Percentiles rank a stretch among this genome's conserved stretches.
Conservation (phyloP, 75 land plant genomes). For the Chamaecyparis obtusa region DNA sequence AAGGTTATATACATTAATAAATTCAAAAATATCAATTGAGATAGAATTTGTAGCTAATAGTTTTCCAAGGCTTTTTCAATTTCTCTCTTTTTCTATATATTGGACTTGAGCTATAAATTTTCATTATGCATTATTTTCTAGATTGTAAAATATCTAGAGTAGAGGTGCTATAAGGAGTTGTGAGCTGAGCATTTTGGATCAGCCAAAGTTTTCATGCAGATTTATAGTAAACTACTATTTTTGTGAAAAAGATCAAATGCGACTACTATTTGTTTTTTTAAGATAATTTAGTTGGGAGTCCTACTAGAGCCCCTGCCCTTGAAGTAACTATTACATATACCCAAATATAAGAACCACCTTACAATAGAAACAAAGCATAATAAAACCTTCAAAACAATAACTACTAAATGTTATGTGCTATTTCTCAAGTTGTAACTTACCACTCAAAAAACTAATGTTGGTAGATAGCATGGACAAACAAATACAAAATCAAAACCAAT, state of each 20-base stretch:
- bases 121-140: slow-evolving; percentile 28
- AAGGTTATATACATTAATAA: slow-evolving; percentile 49
- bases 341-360: too few species aligned
- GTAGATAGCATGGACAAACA: too few species aligned
- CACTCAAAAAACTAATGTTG: too few species aligned
- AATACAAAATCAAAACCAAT: too few species aligned
- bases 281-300: too few species aligned
- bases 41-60: neutral
- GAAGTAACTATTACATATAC: neutral
- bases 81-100: neutral
- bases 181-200: slow-evolving; percentile 65
- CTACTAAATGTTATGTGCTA: too few species aligned
- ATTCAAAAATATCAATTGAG: neutral
- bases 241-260: slow-evolving; percentile 95
- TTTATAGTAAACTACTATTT: slow-evolving; percentile 71
- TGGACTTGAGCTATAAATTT: neutral
- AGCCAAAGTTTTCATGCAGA: slow-evolving; percentile 68
- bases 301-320: too few species aligned
- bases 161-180: slow-evolving; percentile 87
- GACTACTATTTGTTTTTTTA: slow-evolving; percentile 20
- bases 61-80: neutral
- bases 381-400: too few species aligned
- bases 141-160: slow-evolving; percentile 80
- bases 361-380: too few species aligned
- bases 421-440: too few species aligned